Evolutionary conservation across 108 stramenopile species (phyloP), one percentile per base, ranked within the genome.

Genomic region (Epithemia pelagica): DNA sequence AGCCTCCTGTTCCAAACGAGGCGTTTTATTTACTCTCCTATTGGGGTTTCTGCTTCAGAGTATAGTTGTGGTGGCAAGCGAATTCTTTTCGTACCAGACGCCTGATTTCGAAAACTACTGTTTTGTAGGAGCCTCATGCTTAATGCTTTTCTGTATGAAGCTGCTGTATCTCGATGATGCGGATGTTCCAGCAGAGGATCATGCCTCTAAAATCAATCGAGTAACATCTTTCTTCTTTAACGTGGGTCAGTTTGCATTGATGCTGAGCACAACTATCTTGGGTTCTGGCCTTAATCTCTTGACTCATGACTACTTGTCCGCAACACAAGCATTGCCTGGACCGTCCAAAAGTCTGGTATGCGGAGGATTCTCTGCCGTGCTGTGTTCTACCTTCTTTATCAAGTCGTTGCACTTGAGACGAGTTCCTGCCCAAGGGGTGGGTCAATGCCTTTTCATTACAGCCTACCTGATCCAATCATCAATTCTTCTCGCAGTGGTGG

Each of bases 401-500:
- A 92, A 92, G 70, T 84, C 85, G 24, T 87, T 92, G 87, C 90
- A 92, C 65, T 66, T 92, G 65, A 78, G 82, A 27, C 80, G 90
- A 20, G 80, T 92, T 30, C 90, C 90, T 0, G 76, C 74, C 0
- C 68, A 79, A 53, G 64, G 75, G 18, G 64, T 54, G 20, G 78
- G 82, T 54, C 73, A 79, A 59, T 65, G 68, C 19, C 68, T 84
- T 74, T 92, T 92, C 61, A 67, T 84, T 27, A 70, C 72, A 1
- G 87, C 87, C 19, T 87, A 88, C 69, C 66, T 71, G 5, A 73
- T 81, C 10, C 90, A 92, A 62, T 59, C 75, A 54, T 59, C 85
- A 53, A 83, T 78, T 1, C 61, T 81, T 1, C 22, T 87, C 15
- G 77, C 78, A 10, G 78, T 88, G 7, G 76, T 81, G 1, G 75